phyloP scores from a whole-genome alignment of 2,329 filamentous ascomycete species.

The Parastagonospora avenae region DNA sequence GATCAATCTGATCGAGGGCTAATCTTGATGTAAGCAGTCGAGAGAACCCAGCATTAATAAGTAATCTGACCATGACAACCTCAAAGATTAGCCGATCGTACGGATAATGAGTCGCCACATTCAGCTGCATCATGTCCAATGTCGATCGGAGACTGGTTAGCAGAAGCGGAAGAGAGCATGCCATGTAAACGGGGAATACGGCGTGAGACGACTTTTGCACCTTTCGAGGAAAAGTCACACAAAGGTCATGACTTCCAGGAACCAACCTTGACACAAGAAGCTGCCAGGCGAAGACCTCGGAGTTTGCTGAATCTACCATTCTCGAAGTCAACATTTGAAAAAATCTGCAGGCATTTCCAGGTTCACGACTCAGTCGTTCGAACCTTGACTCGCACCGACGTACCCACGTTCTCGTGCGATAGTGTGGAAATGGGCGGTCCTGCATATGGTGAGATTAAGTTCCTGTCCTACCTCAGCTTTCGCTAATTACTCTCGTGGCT shows the following conservation, averaged over 20 bases:
- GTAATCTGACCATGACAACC: neutral
- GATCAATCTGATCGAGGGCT: constrained; percentile 7
- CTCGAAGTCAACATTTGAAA: constrained; percentile 9
- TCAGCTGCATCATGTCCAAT: neutral
- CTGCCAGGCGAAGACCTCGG: neutral
- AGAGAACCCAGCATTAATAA: neutral
- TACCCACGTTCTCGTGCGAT: constrained; percentile 14
- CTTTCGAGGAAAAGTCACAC: constrained; percentile 6
- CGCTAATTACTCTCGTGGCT: neutral
- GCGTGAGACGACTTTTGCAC: constrained; percentile 9
- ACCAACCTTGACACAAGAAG: neutral
- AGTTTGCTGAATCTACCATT: constrained; percentile 15
- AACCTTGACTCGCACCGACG: constrained; percentile 15
- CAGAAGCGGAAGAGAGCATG: neutral
- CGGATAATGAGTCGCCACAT: constrained; percentile 3
- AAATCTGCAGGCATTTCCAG: constrained; percentile 9
- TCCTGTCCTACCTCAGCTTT: neutral
- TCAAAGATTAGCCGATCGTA: constrained; percentile 10
- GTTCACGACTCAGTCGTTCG: constrained; percentile 19
- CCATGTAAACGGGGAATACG: neutral
- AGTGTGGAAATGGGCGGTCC: constrained; percentile 10
- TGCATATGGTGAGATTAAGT: constrained; percentile 10
- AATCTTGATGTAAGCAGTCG: constrained; percentile 10
- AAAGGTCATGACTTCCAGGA: neutral
- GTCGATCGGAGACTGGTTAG: constrained; percentile 4